Percentiles rank a stretch among this genome's conserved stretches.
Evolutionary conservation across 2,329 filamentous ascomycete genomes (phyloP).

Genomic region (Chrysoporthe puriensis): DNA sequence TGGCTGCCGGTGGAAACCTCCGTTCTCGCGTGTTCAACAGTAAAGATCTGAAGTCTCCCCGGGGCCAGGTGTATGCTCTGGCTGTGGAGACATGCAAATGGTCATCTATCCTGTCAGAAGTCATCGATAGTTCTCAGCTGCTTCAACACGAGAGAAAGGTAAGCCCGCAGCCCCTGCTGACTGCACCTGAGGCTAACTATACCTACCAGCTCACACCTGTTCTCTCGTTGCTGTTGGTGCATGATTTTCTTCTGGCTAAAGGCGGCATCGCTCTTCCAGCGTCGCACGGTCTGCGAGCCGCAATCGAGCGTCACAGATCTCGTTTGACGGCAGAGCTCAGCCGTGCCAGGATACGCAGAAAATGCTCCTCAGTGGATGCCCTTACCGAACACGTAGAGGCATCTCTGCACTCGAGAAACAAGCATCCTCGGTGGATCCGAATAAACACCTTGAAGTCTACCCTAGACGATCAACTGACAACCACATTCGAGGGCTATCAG

Average conservation of each 20-base stretch:
- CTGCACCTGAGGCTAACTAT: constrained; percentile 34
- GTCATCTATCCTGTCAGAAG: constrained; percentile 82
- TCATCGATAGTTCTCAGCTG: constrained; percentile 81
- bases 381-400: constrained; percentile 63
- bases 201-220: constrained; percentile 71
- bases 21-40: constrained; percentile 83
- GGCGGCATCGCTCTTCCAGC: constrained; percentile 80
- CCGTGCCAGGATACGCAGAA: constrained; percentile 73
- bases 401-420: constrained; percentile 53
- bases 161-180: constrained; percentile 30
- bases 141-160: constrained; percentile 86
- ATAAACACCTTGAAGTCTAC: constrained; percentile 79
- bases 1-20: constrained; percentile 76
- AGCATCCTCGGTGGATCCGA: constrained; percentile 88
- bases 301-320: constrained; percentile 80
- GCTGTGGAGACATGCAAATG: constrained; percentile 89
- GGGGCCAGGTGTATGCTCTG: constrained; percentile 84
- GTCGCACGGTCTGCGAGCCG: constrained; percentile 74
- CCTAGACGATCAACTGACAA: constrained; percentile 71
- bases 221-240: constrained; percentile 78
- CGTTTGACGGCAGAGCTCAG: constrained; percentile 82
- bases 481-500: constrained; percentile 70
- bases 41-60: constrained; percentile 74
- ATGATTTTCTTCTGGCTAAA: constrained; percentile 84
- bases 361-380: constrained; percentile 68